Evolutionary conservation across 108 stramenopile genomes (phyloP).

Genomic region (Cyclostephanos invisitatus): DNA sequence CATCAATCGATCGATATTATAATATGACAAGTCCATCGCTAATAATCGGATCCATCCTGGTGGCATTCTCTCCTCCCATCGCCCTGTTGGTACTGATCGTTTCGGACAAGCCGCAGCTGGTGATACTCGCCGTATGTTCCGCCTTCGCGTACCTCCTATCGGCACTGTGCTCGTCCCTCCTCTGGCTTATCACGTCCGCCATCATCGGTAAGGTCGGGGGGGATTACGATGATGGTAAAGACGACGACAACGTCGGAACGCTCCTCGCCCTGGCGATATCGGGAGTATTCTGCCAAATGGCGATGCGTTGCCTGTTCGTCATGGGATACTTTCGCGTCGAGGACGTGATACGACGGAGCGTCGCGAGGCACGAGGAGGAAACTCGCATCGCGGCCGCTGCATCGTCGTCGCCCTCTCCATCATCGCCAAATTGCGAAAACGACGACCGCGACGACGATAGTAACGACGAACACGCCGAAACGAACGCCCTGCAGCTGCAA

Average conservation of each 20-base stretch:
- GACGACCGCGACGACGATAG: constrained; percentile 1
- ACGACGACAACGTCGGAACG: neutral
- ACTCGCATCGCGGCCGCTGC: neutral
- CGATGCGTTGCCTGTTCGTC: constrained; percentile 65
- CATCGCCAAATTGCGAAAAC: too few relatives aligned
- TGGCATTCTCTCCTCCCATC: constrained; percentile 78
- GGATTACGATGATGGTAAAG: too few relatives aligned
- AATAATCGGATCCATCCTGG: constrained; percentile 61
- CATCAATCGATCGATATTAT: too few relatives aligned
- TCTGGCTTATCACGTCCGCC: constrained; percentile 62
- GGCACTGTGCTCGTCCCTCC: constrained; percentile 47
- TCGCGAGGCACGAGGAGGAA: constrained; percentile 54
- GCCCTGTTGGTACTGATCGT: constrained; percentile 68
- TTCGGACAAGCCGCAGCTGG: constrained; percentile 74
- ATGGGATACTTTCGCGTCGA: constrained; percentile 74
- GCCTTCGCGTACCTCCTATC: constrained; percentile 76
- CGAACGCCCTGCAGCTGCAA: constrained; percentile 69
- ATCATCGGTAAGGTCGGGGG: constrained; percentile 2
- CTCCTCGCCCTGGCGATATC: constrained; percentile 60
- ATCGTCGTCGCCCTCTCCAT: constrained; percentile 27
- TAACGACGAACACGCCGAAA: constrained; percentile 42
- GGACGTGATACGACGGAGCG: constrained; percentile 64
- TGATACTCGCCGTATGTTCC: constrained; percentile 70
- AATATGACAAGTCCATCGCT: constrained; percentile 56
- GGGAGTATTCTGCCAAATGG: constrained; percentile 63